A percentile compares a stretch with the other conserved stretches of the same genome.
Conservation (phyloP, 208 protist genomes). For the Trypanosoma melophagium region DNA sequence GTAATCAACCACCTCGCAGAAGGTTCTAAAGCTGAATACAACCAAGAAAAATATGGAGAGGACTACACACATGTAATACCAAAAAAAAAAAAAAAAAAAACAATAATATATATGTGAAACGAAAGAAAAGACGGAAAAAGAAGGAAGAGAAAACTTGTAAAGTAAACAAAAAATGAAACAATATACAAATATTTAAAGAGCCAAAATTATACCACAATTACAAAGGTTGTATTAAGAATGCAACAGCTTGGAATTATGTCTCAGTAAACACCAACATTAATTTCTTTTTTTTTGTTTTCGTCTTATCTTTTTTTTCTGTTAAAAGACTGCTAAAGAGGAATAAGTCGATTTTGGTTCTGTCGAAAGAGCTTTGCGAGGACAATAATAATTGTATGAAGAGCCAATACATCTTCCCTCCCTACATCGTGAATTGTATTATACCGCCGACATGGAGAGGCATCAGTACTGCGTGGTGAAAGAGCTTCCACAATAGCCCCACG, state of each 20-base stretch:
- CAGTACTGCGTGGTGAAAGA: constrained; percentile 13
- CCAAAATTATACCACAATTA: too few relatives aligned
- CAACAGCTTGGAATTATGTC: too few relatives aligned
- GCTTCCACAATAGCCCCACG: constrained; percentile 44
- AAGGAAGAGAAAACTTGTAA: constrained; percentile 6
- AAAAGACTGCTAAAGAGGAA: constrained; percentile 52
- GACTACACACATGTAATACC: not conserved
- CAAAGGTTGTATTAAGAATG: too few relatives aligned
- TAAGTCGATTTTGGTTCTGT: constrained; percentile 79
- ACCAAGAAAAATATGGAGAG: not conserved
- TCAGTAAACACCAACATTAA: not conserved
- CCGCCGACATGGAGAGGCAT: not conserved
- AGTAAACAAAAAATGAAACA: not conserved
- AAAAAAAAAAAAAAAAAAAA: constrained; percentile 16
- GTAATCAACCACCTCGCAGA: too few relatives aligned
- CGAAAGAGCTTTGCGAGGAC: constrained; percentile 76
- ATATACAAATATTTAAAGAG: not conserved
- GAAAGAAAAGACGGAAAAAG: too few relatives aligned
- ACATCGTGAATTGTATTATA: constrained; percentile 60
- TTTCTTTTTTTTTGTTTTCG: not conserved
- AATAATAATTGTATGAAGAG: constrained; percentile 68
- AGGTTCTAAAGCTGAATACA: not conserved
- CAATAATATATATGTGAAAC: not conserved
- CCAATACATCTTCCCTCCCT: constrained; percentile 54
- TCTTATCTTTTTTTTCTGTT: not conserved